Percentiles rank a stretch among this genome's conserved stretches.
Conservation (phyloP, 495 filamentous ascomycete species). For the Aspergillus steynii region DNA sequence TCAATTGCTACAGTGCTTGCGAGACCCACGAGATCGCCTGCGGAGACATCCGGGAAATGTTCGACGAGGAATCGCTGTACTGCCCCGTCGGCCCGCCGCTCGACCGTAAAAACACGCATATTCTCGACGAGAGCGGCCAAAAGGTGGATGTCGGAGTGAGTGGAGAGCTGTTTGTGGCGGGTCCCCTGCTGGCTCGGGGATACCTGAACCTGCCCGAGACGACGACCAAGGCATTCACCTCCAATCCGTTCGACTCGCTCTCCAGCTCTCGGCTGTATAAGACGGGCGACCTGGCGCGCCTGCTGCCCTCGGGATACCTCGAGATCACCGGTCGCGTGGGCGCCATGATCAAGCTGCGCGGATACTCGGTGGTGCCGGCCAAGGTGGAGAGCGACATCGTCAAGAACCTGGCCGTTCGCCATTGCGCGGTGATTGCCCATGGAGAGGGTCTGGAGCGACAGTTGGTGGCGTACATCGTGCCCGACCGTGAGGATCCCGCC, state of each 20-base stretch:
- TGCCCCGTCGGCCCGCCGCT: constrained; percentile 65
- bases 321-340: constrained; percentile 82
- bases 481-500: constrained; percentile 50
- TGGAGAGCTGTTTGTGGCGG: constrained; percentile 84
- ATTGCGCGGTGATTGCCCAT: constrained; percentile 59
- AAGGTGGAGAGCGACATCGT: constrained; percentile 74
- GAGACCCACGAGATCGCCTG: constrained; percentile 74
- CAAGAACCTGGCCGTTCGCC: constrained; percentile 57
- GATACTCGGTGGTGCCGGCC: constrained; percentile 73
- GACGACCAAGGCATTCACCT: constrained; percentile 69
- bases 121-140: constrained; percentile 58
- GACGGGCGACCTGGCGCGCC: constrained; percentile 80
- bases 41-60: constrained; percentile 64
- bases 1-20: constrained; percentile 72
- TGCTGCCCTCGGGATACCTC: constrained; percentile 65
- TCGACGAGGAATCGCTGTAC: constrained; percentile 51
- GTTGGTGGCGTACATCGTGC: constrained; percentile 67
- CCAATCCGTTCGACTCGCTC: constrained; percentile 52
- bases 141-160: constrained; percentile 61
- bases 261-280: constrained; percentile 66
- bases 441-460: constrained; percentile 67
- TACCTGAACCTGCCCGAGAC: constrained; percentile 83
- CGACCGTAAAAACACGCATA: constrained; percentile 58
- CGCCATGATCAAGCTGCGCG: constrained; percentile 77
- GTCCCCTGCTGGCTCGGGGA: constrained; percentile 71